phyloP scores from a whole-genome alignment of 345 rosid genomes.

The Euphorbia tirucalli region DNA sequence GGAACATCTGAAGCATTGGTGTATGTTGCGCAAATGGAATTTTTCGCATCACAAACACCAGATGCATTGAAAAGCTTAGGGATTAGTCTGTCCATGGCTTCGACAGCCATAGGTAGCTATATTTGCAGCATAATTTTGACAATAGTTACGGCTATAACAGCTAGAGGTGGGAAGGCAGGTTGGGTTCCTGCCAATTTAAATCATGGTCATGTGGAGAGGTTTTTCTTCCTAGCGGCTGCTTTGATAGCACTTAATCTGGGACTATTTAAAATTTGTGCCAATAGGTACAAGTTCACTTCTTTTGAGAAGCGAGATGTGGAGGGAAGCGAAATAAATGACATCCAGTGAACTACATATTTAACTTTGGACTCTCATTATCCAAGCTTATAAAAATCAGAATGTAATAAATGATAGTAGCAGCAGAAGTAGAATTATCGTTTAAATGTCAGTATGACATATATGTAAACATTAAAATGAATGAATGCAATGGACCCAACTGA shows the following conservation, averaged over 20 bases:
- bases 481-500: neutral
- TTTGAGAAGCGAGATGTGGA: conserved; percentile 19
- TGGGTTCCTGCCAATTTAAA: conserved; percentile 42
- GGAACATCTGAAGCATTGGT: conserved; percentile 40
- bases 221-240: conserved; percentile 35
- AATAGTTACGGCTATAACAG: conserved; percentile 29
- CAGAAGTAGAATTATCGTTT: neutral
- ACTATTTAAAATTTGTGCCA: conserved; percentile 6
- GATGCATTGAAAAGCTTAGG: conserved; percentile 40
- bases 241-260: conserved; percentile 20
- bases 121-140: conserved; percentile 30
- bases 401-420: neutral
- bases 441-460: neutral
- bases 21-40: conserved; percentile 38
- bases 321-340: neutral
- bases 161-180: conserved; percentile 25
- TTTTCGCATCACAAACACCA: conserved; percentile 17
- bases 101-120: conserved; percentile 33
- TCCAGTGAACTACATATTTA: neutral
- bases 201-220: conserved; percentile 39
- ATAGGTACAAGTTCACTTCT: conserved; percentile 5
- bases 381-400: no score
- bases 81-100: conserved; percentile 33
- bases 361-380: no score
- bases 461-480: neutral